A percentile compares a stretch with the other conserved stretches of the same genome.
phyloP scores from a whole-genome alignment of 352 stramenopile genomes.

The Phytophthora meadii region DNA sequence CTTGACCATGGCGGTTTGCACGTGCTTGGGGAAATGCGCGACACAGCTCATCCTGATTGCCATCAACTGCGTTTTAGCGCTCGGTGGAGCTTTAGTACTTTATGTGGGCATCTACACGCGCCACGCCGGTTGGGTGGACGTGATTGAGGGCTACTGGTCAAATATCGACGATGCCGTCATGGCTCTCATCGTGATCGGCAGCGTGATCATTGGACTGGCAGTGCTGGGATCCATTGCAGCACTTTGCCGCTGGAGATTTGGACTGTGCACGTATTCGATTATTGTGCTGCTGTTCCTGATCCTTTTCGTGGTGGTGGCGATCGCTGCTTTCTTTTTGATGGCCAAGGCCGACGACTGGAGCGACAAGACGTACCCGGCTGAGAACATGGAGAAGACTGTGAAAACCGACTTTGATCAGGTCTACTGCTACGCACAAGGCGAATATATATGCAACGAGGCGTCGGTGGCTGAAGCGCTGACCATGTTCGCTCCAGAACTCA shows the following conservation, averaged over 20 bases:
- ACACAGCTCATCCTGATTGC: conserved; percentile 55
- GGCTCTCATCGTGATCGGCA: conserved; percentile 56
- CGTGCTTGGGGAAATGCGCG: conserved; percentile 26
- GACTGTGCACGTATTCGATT: conserved; percentile 65
- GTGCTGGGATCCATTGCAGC: conserved; percentile 63
- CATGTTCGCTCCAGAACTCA: conserved; percentile 54
- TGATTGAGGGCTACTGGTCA: conserved; percentile 60
- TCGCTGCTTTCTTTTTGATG: conserved; percentile 54
- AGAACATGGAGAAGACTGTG: conserved; percentile 52
- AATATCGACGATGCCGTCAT: conserved; percentile 53
- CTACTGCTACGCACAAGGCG: conserved; percentile 80
- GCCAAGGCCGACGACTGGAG: conserved; percentile 57
- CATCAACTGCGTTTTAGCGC: conserved; percentile 66
- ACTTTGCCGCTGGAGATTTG: conserved; percentile 57
- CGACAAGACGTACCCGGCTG: conserved; percentile 49
- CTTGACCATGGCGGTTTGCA: conserved; percentile 25
- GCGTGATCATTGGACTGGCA: conserved; percentile 62
- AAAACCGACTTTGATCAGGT: conserved; percentile 68
- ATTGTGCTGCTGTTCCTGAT: conserved; percentile 62
- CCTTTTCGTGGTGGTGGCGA: conserved; percentile 54
- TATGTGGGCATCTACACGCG: conserved; percentile 53
- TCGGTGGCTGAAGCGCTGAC: conserved; percentile 47
- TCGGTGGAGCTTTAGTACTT: conserved; percentile 61
- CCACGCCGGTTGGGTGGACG: conserved; percentile 57
- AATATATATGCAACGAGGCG: conserved; percentile 70